These are phyloP conservation scores for Coniochaeta pulveracea DNA, from an alignment of 2,329 filamentous ascomycete species.

Conservation along the genomic window DNA sequence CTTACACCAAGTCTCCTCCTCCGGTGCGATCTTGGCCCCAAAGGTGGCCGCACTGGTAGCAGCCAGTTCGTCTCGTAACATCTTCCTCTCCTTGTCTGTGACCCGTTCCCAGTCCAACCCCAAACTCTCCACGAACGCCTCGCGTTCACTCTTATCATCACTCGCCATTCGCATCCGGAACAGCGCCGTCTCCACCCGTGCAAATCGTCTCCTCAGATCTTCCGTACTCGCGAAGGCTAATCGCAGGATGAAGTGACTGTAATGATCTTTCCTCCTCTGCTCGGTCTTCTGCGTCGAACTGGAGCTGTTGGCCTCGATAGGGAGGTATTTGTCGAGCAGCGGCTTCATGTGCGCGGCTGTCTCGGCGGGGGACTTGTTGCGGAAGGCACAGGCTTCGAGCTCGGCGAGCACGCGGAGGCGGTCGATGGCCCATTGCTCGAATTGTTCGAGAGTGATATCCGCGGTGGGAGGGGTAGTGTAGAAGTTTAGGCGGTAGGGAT, in stretches of 20 bases:
- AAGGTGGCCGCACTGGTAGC: conserved; percentile 30
- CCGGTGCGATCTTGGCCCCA: conserved; percentile 29
- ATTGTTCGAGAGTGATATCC: conserved; percentile 92
- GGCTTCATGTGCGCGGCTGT: conserved; percentile 75
- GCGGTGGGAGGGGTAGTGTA: conserved; percentile 80
- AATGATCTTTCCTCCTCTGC: conserved; percentile 90
- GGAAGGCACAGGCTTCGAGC: conserved; percentile 88
- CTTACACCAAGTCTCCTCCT: conserved; percentile 90
- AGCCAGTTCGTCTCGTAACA: conserved; percentile 49
- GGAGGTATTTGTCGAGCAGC: conserved; percentile 77
- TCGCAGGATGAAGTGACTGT: conserved; percentile 92
- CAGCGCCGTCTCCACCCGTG: conserved; percentile 76
- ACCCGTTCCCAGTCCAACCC: conserved; percentile 80
- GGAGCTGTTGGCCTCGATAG: conserved; percentile 66
- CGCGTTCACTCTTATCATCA: conserved; percentile 64
- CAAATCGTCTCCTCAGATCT: conserved; percentile 78
- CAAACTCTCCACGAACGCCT: conserved; percentile 64
- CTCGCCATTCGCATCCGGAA: conserved; percentile 72
- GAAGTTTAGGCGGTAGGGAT: conserved; percentile 83
- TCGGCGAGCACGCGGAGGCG: conserved; percentile 77
- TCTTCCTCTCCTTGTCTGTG: conserved; percentile 62
- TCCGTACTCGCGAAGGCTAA: conserved; percentile 88
- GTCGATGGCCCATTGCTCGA: conserved; percentile 98
- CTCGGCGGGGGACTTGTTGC: conserved; percentile 77
- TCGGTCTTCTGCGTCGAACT: conserved; percentile 23